A percentile compares a stretch with the other conserved stretches of the same genome.
Evolutionary conservation across 192 early-diverging fungal species (phyloP).

Genomic region (Backusella mclennaniae): DNA sequence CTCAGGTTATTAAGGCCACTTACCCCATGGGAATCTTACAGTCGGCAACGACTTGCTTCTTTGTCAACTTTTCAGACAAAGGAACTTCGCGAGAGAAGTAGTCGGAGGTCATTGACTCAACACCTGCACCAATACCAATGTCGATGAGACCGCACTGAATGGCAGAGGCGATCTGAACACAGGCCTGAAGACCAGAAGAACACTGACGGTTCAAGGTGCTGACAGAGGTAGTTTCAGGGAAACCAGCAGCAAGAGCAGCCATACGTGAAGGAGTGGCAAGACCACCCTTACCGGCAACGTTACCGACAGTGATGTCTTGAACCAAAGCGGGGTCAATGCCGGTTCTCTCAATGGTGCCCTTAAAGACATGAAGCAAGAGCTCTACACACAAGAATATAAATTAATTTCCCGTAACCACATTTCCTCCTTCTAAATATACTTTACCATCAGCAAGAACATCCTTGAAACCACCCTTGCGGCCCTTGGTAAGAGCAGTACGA

Average conservation of each 20-base stretch:
- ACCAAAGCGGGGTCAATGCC: conserved; percentile 66
- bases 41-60: conserved; percentile 66
- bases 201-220: conserved; percentile 94
- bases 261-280: conserved; percentile 89
- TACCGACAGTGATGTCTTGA: conserved; percentile 93
- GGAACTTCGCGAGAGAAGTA: conserved; percentile 79
- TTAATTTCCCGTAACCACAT: background rate
- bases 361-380: conserved; percentile 73
- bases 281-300: conserved; percentile 85
- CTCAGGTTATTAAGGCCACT: background rate
- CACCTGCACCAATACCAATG: conserved; percentile 91
- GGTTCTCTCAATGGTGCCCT: conserved; percentile 56
- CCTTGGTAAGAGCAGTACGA: conserved; percentile 73
- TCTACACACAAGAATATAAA: conserved; percentile 32
- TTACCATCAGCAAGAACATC: conserved; percentile 71
- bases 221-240: conserved; percentile 79
- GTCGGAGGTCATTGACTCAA: conserved; percentile 92
- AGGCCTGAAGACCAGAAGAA: conserved; percentile 89
- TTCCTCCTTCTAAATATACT: background rate
- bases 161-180: conserved; percentile 79
- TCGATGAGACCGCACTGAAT: conserved; percentile 92
- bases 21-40: conserved; percentile 85
- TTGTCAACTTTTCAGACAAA: conserved; percentile 71
- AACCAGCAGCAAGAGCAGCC: conserved; percentile 90
- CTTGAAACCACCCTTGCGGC: conserved; percentile 79